Conservation (phyloP, 352 stramenopile species). For the Pythium phragmitis region DNA sequence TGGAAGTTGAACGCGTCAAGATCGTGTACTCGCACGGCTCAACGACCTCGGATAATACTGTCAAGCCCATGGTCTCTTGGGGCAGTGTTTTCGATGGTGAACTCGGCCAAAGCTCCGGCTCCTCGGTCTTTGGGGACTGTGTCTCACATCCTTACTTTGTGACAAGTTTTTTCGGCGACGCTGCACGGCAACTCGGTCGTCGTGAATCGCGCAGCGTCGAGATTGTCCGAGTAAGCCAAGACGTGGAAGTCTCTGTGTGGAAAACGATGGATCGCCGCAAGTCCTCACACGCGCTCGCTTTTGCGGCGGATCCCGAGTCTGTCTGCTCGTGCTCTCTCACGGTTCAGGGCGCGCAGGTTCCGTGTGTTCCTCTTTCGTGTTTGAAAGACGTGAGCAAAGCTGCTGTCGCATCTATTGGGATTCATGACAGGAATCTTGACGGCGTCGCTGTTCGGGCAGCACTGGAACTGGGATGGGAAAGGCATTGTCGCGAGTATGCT, state of each 20-base stretch:
- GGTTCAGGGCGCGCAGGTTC: neutral
- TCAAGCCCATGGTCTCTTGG: conserved; percentile 19
- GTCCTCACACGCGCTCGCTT: neutral
- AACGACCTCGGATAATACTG: neutral
- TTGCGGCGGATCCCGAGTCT: neutral
- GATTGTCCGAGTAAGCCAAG: conserved; percentile 65
- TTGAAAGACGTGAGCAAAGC: conserved; percentile 9
- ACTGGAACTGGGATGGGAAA: conserved; percentile 13
- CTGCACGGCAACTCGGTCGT: conserved; percentile 43
- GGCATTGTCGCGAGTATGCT: neutral
- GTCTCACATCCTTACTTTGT: conserved; percentile 80
- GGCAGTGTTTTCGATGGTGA: conserved; percentile 31
- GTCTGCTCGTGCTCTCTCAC: conserved; percentile 18
- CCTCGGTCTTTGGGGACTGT: conserved; percentile 41
- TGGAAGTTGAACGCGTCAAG: conserved; percentile 73
- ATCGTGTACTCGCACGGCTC: conserved; percentile 34
- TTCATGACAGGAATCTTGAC: conserved; percentile 25
- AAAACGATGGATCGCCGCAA: conserved; percentile 41
- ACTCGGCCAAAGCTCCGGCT: conserved; percentile 19
- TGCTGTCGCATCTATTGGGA: conserved; percentile 18
- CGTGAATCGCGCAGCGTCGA: conserved; percentile 61
- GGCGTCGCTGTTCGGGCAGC: conserved; percentile 2
- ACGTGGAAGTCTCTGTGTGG: conserved; percentile 65
- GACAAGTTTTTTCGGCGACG: conserved; percentile 63
- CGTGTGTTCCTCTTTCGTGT: conserved; percentile 16